These are phyloP conservation scores for Physaria fendleri DNA, from an alignment of 345 rosid genomes.

Conservation along the genomic window DNA sequence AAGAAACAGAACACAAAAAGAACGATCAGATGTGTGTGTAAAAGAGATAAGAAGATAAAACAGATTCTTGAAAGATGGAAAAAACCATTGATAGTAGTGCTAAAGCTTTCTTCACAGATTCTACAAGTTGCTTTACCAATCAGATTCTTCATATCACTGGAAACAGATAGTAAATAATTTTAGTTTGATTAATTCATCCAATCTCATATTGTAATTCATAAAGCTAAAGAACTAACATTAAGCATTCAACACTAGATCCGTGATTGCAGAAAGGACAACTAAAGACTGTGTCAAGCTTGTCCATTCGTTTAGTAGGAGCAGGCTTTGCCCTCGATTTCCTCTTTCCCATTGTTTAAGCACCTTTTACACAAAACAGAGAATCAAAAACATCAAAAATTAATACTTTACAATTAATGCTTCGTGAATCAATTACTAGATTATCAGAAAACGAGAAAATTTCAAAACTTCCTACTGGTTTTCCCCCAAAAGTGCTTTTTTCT, in stretches of 20 bases:
- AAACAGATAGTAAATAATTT: neutral
- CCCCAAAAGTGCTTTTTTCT: too few relatives aligned
- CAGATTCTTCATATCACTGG: slow-evolving; percentile 89
- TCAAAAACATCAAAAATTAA: neutral
- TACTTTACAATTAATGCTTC: neutral
- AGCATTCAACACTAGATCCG: slow-evolving; percentile 84
- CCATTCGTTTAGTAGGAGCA: slow-evolving; percentile 82
- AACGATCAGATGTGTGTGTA: neutral
- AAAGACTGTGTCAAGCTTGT: slow-evolving; percentile 91
- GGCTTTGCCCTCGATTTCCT: slow-evolving; percentile 97
- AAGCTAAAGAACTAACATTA: too few relatives aligned
- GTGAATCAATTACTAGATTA: neutral
- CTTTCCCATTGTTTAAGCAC: slow-evolving; percentile 64
- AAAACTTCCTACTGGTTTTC: too few relatives aligned
- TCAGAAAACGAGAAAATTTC: too few relatives aligned
- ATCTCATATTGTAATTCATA: neutral
- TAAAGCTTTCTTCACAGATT: slow-evolving; percentile 85
- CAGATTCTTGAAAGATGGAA: too few relatives aligned
- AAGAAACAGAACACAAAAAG: too few relatives aligned
- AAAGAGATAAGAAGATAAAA: too few relatives aligned
- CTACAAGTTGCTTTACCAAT: slow-evolving; percentile 73
- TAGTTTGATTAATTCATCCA: neutral
- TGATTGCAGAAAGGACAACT: slow-evolving; percentile 97
- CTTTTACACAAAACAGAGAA: neutral
- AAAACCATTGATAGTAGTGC: slow-evolving; percentile 79